Base-by-base conservation (phyloP, 1,284 basidiomycete genomes). In the Papiliotrema flavescens region DNA sequence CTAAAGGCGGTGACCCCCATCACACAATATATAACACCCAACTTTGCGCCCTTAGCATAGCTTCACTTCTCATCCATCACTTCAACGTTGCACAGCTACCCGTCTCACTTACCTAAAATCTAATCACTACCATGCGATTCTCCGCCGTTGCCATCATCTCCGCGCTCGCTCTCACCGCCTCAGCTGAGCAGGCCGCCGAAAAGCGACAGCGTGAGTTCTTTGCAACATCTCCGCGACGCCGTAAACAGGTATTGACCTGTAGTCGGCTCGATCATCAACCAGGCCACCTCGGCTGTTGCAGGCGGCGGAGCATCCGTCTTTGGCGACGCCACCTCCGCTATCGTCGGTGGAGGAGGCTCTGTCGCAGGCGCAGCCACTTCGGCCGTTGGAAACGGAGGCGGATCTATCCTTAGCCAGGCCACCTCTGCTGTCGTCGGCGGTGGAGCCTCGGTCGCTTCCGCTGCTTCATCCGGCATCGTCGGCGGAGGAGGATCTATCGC, bases 351-450 rank as follows among this genome's bases (percentile, higher is more conserved):
- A 23, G 51, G 35, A 39, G 49, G 40, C 32, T 43, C 49, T 20
- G 20, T 43, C 37, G 41, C 20, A 15, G 24, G 22, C 11, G 50
- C 19, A 5, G 52, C 48, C 45, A 45, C 56, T 13, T 55, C 55
- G 28, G 49, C 6, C n/a, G 55, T 45, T 8, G 54, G 50, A 11
- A 44, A 44, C 19, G 49, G 41, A 24, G 41, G 48, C 13, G 41
- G 40, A 43, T 50, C 48, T 39, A 56, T 48, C 39, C n/a, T 53
- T 14, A 36, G 22, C n/a, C 49, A 51, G 32, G 55, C 51, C 11
- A 54, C 57, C 2, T 52, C 59, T 17, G 56, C 42, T 22, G 47
- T 46, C 28, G 32, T 44, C 15, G 51, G 41, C 13, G 51, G 51
- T 8, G 51, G 23, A 4, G 35, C 6, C 3, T 47, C 44, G 26